These are phyloP conservation scores for Solanum ossicruentum DNA, from an alignment of 257 asterid genomes.

Conservation along the genomic window DNA sequence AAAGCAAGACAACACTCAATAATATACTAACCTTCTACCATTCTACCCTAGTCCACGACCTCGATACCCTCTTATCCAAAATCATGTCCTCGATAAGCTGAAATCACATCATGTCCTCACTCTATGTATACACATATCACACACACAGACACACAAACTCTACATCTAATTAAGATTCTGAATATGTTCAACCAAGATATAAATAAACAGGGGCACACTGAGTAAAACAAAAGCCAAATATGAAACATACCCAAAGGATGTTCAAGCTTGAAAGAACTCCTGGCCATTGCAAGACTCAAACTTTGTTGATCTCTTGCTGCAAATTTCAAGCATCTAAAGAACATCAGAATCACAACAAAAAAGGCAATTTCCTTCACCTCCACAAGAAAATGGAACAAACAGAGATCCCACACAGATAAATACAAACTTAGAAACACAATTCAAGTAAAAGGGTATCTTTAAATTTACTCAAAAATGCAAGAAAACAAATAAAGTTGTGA, in stretches of 20 bases:
- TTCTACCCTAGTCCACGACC: too few relatives aligned
- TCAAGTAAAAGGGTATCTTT: not conserved
- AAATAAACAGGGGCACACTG: not conserved
- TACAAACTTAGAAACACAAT: not conserved
- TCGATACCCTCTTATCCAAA: too few relatives aligned
- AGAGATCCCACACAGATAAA: not conserved
- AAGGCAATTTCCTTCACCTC: not conserved
- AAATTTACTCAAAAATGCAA: not conserved
- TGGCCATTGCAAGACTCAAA: slow-evolving; percentile 42
- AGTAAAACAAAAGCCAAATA: not conserved
- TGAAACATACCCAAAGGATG: slow-evolving; percentile 44
- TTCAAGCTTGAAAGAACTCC: slow-evolving; percentile 45
- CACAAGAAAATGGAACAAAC: not conserved
- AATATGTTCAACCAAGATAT: not conserved
- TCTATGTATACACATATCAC: not conserved
- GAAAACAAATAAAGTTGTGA: not conserved
- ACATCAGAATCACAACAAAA: slow-evolving; percentile 9
- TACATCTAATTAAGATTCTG: not conserved
- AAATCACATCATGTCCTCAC: too few relatives aligned
- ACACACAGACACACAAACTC: not conserved
- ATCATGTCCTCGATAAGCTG: too few relatives aligned
- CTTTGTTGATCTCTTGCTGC: slow-evolving; percentile 35
- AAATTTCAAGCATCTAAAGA: slow-evolving; percentile 30
- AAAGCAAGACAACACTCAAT: too few relatives aligned
- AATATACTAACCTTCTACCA: too few relatives aligned